A percentile compares a stretch with the other conserved stretches of the same genome.
Evolutionary conservation across 2,329 filamentous ascomycete species (phyloP).

Genomic region (Madurella fahalii): DNA sequence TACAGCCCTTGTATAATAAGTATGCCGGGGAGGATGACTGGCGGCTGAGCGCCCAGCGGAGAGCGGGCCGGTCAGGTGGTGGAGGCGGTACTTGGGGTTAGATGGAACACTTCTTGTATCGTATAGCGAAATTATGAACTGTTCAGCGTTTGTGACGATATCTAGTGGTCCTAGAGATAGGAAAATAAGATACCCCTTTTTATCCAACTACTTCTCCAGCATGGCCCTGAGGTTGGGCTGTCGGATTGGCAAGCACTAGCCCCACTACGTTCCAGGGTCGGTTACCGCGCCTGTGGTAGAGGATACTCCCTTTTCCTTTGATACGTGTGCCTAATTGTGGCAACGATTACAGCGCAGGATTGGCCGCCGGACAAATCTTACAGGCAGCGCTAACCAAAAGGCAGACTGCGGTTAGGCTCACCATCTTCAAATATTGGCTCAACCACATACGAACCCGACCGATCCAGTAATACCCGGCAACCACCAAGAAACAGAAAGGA

Average conservation of each 20-base stretch:
- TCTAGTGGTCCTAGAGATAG: too few species aligned
- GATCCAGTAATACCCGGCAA: neutral
- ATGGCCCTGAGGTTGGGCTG: too few species aligned
- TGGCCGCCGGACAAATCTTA: neutral
- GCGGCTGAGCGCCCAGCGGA: conserved; percentile 83
- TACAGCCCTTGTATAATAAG: conserved; percentile 91
- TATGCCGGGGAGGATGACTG: conserved; percentile 92
- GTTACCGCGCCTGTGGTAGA: too few species aligned
- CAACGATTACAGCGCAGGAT: neutral
- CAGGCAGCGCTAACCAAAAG: neutral
- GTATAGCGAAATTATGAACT: too few species aligned
- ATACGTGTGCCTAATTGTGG: neutral
- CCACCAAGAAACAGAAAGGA: neutral
- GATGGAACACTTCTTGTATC: conserved; percentile 4
- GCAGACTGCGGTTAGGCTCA: neutral
- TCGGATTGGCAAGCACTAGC: too few species aligned
- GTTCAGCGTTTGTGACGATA: too few species aligned
- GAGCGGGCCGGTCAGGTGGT: conserved; percentile 76
- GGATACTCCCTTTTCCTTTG: too few species aligned
- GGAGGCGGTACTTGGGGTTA: conserved; percentile 90
- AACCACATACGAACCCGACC: neutral
- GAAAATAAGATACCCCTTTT: too few species aligned
- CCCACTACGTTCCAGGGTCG: too few species aligned
- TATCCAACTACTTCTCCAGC: too few species aligned
- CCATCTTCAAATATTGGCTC: neutral